A percentile compares a stretch with the other conserved stretches of the same genome.
phyloP scores from a whole-genome alignment of 441 rosid species.

The Raphanus hybrid region DNA sequence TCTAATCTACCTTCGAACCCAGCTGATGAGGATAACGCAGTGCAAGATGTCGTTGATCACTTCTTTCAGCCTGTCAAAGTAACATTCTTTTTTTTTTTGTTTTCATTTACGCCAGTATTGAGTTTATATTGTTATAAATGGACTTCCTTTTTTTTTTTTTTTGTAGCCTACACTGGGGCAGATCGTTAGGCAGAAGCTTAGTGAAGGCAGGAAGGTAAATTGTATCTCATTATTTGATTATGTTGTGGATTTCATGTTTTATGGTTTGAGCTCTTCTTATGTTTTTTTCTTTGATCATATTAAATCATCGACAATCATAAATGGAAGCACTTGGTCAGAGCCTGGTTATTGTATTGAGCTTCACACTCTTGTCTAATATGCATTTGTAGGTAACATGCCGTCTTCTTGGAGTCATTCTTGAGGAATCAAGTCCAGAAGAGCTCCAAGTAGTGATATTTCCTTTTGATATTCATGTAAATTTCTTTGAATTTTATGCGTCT shows the following conservation, averaged over 20 bases:
- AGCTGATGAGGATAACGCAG: constrained; percentile 65
- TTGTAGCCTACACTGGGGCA: constrained; percentile 91
- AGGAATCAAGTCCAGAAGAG: constrained; percentile 91
- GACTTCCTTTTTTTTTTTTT: constrained; percentile 12
- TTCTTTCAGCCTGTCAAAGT: constrained; percentile 85
- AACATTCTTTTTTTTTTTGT: neutral
- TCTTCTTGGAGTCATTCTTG: constrained; percentile 88
- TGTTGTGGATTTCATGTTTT: constrained; percentile 4
- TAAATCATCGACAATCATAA: neutral
- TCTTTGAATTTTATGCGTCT: constrained; percentile 26
- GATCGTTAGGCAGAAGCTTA: constrained; percentile 88
- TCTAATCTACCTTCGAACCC: constrained; percentile 47
- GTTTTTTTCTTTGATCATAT: neutral
- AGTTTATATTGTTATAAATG: constrained; percentile 3
- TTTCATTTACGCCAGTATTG: neutral
- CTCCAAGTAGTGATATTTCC: constrained; percentile 57
- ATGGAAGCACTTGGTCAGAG: too few species aligned
- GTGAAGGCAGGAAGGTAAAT: constrained; percentile 95
- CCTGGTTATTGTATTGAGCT: neutral
- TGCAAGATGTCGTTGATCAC: constrained; percentile 74
- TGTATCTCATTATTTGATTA: constrained; percentile 1
- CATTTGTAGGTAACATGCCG: constrained; percentile 85
- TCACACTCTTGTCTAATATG: constrained; percentile 19
- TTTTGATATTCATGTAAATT: neutral
- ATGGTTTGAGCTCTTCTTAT: neutral